Conservation (phyloP, 1,284 basidiomycete species). For the Neonothopanus nambi region DNA sequence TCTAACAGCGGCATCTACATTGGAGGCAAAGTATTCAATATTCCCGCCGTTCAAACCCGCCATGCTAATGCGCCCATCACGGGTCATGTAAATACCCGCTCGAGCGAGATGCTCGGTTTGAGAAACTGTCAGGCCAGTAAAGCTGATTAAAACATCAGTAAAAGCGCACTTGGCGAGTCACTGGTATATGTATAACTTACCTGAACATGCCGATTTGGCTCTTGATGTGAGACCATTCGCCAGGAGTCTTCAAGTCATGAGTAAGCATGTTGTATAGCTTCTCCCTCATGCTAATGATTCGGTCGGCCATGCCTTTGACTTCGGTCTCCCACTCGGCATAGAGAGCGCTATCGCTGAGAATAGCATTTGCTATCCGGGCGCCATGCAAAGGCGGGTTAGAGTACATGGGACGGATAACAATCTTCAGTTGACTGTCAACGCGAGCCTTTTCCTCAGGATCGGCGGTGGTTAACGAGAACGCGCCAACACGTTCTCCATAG, state of each 20-base stretch:
- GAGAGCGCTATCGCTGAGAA: slow-evolving; percentile 76
- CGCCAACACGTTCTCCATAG: slow-evolving; percentile 95
- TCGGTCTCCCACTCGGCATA: slow-evolving; percentile 89
- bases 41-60: slow-evolving; percentile 91
- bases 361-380: slow-evolving; percentile 86
- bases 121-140: slow-evolving; percentile 81
- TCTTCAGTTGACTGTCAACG: slow-evolving; percentile 93
- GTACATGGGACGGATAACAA: slow-evolving; percentile 96
- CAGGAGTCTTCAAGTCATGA: slow-evolving; percentile 85
- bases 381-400: slow-evolving; percentile 98
- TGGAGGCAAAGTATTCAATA: slow-evolving; percentile 89
- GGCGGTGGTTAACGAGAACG: slow-evolving; percentile 83
- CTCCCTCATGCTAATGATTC: slow-evolving; percentile 96
- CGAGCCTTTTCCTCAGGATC: slow-evolving; percentile 85
- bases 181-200: slow-evolving; percentile 37
- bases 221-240: slow-evolving; percentile 95
- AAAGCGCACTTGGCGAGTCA: neutral
- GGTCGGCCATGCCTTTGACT: slow-evolving; percentile 93
- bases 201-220: slow-evolving; percentile 96
- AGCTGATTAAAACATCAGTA: slow-evolving; percentile 46
- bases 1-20: slow-evolving; percentile 82
- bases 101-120: slow-evolving; percentile 90
- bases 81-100: slow-evolving; percentile 93
- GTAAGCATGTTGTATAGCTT: slow-evolving; percentile 81
- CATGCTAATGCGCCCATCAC: slow-evolving; percentile 93